Percentiles rank a stretch among this genome's conserved stretches.
These are phyloP conservation scores for Aspergillus ustus DNA, from an alignment of 2,329 filamentous ascomycete species.

Conservation along the genomic window DNA sequence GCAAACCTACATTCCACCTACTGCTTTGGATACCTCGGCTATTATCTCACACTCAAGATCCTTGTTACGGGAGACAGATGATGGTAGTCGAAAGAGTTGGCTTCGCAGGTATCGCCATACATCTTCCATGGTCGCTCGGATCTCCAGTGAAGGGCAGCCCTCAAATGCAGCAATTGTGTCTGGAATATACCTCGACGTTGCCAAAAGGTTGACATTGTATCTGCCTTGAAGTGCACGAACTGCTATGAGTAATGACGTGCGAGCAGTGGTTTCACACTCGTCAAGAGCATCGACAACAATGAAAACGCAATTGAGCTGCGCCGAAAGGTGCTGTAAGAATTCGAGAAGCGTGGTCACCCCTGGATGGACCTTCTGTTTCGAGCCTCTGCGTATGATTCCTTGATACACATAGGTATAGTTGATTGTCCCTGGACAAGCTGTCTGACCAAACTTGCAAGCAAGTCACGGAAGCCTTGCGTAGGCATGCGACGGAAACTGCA, in stretches of 20 bases:
- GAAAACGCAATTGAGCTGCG: conserved; percentile 5
- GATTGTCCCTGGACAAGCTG: conserved; percentile 15
- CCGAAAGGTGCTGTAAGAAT: conserved; percentile 20
- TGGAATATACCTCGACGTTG: neutral
- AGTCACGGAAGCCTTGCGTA: no score
- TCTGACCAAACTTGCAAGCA: no score
- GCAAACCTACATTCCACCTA: conserved; percentile 38
- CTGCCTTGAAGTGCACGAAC: neutral
- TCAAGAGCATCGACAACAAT: neutral
- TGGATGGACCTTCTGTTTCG: conserved; percentile 33
- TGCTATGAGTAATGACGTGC: neutral
- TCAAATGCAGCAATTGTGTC: neutral
- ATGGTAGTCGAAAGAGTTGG: conserved; percentile 24
- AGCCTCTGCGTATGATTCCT: conserved; percentile 20
- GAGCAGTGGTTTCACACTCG: neutral
- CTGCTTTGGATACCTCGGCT: conserved; percentile 29
- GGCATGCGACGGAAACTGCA: no score
- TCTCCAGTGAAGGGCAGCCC: neutral
- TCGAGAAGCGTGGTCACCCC: neutral
- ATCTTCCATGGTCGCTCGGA: neutral
- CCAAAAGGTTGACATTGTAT: neutral
- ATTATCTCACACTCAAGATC: conserved; percentile 29
- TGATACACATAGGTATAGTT: conserved; percentile 18
- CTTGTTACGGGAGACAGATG: conserved; percentile 17
- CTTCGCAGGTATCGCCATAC: conserved; percentile 1